phyloP scores from a whole-genome alignment of 2,329 filamentous ascomycete genomes.

The Lizonia empirigonia region DNA sequence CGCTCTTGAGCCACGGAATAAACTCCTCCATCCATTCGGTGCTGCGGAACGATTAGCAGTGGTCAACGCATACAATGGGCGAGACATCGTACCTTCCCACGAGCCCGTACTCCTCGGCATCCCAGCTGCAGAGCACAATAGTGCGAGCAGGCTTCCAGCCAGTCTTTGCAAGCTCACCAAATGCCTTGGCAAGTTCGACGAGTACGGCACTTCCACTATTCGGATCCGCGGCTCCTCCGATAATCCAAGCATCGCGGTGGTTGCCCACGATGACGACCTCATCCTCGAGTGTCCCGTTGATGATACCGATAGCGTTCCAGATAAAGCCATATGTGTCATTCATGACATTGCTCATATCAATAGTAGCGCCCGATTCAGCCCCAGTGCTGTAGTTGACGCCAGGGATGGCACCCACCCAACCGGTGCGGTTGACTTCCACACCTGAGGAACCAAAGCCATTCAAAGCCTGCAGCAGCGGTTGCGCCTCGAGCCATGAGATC shows the following conservation, averaged over 20 bases:
- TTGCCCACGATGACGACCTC: constrained; percentile 62
- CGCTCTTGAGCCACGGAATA: constrained; percentile 53
- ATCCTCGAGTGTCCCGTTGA: constrained; percentile 66
- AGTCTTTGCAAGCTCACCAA: constrained; percentile 53
- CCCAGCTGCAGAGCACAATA: constrained; percentile 54
- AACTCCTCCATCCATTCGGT: constrained; percentile 59
- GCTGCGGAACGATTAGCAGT: constrained; percentile 31
- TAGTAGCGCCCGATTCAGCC: constrained; percentile 59
- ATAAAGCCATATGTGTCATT: constrained; percentile 80
- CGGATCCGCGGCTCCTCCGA: constrained; percentile 60
- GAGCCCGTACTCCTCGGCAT: constrained; percentile 50
- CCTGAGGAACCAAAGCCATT: constrained; percentile 77
- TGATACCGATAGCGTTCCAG: constrained; percentile 76
- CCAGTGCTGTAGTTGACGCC: constrained; percentile 45
- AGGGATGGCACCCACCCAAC: constrained; percentile 46
- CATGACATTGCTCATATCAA: constrained; percentile 68
- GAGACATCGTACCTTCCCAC: constrained; percentile 38
- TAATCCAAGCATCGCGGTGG: constrained; percentile 61
- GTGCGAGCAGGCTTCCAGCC: constrained; percentile 61
- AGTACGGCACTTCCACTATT: constrained; percentile 58
- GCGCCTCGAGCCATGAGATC: constrained; percentile 79
- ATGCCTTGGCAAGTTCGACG: constrained; percentile 57
- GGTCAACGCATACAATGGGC: not conserved
- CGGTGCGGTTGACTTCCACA: constrained; percentile 47
- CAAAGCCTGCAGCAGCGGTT: constrained; percentile 79